Percentiles rank a stretch among this genome's conserved stretches.
phyloP scores from a whole-genome alignment of 2,329 filamentous ascomycete species.

The Byssochlamys sp. region DNA sequence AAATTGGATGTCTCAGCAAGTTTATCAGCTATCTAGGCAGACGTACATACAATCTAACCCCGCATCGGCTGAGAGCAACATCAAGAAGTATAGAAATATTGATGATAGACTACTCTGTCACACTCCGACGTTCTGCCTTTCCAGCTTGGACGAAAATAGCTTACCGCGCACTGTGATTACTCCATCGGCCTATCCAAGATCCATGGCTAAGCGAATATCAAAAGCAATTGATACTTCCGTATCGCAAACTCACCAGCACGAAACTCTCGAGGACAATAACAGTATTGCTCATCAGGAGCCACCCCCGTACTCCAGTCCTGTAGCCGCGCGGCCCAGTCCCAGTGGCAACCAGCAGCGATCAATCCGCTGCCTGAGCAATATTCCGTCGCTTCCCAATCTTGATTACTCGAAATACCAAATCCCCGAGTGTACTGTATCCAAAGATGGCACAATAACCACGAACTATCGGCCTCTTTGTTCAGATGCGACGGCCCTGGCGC shows the following conservation, averaged over 20 bases:
- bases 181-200: neutral
- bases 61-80: neutral
- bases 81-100: neutral
- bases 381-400: slow-evolving; percentile 10
- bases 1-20: neutral
- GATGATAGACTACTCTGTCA: neutral
- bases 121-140: neutral
- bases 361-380: slow-evolving; percentile 1
- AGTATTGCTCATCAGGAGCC: slow-evolving; percentile 1
- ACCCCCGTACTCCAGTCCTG: slow-evolving; percentile 8
- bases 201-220: neutral
- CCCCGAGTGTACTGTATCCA: slow-evolving; percentile 13
- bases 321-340: neutral
- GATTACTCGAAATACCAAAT: slow-evolving; percentile 18
- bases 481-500: slow-evolving; percentile 13
- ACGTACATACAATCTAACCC: neutral
- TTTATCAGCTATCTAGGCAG: neutral
- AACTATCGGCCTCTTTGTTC: slow-evolving; percentile 13
- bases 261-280: neutral
- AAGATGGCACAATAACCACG: slow-evolving; percentile 16
- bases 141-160: neutral
- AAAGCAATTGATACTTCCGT: neutral
- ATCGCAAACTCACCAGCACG: neutral
- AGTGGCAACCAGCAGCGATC: neutral
- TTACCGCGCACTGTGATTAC: neutral